A percentile compares a stretch with the other conserved stretches of the same genome.
Evolutionary conservation across 2,329 filamentous ascomycete genomes (phyloP).

Genomic region (Myriosclerotinia duriaeana): DNA sequence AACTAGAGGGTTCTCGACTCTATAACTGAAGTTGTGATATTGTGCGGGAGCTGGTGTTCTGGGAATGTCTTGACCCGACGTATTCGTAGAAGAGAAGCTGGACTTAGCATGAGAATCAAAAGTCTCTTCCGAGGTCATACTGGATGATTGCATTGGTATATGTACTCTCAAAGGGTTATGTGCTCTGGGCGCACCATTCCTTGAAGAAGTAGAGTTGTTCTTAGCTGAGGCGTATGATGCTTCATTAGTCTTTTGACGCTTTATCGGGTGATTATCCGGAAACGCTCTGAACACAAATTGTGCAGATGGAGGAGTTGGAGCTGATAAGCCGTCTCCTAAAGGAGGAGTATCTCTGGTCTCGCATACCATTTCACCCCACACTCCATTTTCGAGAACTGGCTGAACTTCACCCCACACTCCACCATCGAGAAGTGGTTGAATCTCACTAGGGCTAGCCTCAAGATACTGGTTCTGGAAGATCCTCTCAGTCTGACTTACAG

Average conservation of each 20-base stretch:
- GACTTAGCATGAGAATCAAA: not conserved
- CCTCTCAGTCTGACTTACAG: not conserved
- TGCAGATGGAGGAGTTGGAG: not conserved
- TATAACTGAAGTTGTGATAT: not conserved
- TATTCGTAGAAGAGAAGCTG: not conserved
- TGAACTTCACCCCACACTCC: no score
- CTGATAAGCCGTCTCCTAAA: not conserved
- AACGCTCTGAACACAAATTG: not conserved
- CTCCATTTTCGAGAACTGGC: no score
- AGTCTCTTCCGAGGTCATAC: not conserved
- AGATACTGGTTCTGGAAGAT: not conserved
- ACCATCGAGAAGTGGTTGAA: not conserved
- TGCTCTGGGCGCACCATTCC: no score
- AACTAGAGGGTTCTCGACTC: not conserved
- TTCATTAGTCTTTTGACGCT: conserved; percentile 3
- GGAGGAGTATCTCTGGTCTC: no score
- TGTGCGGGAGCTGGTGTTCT: not conserved
- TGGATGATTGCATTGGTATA: not conserved
- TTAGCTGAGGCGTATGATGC: not conserved
- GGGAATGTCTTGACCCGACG: not conserved
- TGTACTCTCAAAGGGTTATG: not conserved
- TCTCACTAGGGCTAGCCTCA: not conserved
- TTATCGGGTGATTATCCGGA: not conserved
- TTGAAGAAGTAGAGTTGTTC: not conserved
- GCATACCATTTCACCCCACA: not conserved